Percentiles rank a stretch among this genome's conserved stretches.
phyloP scores from a whole-genome alignment of 2,329 filamentous ascomycete genomes.

The Penicillium sp. region DNA sequence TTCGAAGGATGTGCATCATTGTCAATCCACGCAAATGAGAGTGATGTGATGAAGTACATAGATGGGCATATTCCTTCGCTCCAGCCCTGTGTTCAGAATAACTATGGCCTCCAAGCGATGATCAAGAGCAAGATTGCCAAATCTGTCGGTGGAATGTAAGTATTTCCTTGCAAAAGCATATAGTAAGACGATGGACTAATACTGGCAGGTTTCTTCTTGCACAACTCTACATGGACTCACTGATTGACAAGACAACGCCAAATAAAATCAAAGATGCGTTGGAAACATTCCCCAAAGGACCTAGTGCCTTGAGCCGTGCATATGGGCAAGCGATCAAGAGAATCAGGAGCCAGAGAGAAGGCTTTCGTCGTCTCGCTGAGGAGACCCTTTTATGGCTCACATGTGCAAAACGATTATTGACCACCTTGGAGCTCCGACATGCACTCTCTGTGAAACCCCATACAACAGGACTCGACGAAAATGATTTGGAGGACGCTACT shows the following conservation, averaged over 20 bases:
- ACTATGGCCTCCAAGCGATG: constrained; percentile 15
- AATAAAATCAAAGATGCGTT: constrained; percentile 34
- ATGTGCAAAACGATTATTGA: constrained; percentile 33
- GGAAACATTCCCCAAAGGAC: constrained; percentile 25
- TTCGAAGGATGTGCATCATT: constrained; percentile 18
- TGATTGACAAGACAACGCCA: constrained; percentile 14
- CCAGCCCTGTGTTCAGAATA: constrained; percentile 16
- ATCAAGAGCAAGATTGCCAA: constrained; percentile 18
- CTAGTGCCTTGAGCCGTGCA: constrained; percentile 30
- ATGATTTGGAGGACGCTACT: constrained; percentile 32
- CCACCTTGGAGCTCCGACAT: constrained; percentile 36
- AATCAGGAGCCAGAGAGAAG: constrained; percentile 36
- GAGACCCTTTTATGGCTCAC: constrained; percentile 41
- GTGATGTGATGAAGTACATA: constrained; percentile 32
- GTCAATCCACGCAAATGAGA: constrained; percentile 31
- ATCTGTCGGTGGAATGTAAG: constrained; percentile 32
- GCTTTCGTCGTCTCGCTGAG: constrained; percentile 34
- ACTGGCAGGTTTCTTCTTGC: constrained; percentile 25
- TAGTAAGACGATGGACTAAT: neutral
- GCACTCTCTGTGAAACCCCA: constrained; percentile 38
- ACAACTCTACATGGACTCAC: constrained; percentile 21
- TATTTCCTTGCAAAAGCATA: neutral
- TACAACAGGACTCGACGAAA: constrained; percentile 23
- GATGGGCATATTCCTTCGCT: constrained; percentile 19
- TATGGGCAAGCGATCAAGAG: constrained; percentile 44